Conservation (phyloP, 345 rosid species). For the Citrus trifoliata region DNA sequence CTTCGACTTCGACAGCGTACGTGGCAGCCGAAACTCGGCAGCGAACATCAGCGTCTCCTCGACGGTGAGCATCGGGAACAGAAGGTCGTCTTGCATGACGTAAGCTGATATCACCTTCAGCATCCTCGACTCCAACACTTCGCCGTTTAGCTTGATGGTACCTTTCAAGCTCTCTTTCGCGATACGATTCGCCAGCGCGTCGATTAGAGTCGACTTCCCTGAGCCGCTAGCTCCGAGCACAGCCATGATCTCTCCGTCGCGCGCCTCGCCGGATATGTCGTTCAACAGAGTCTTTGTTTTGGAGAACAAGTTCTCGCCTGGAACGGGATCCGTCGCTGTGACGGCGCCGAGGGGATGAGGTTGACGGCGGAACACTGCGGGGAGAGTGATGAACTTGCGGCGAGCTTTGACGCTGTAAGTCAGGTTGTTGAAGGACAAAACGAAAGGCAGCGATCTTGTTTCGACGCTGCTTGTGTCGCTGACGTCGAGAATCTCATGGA, state of each 20-base stretch:
- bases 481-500: slow-evolving; percentile 46
- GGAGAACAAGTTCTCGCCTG: slow-evolving; percentile 36
- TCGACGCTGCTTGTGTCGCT: slow-evolving; percentile 24
- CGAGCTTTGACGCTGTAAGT: slow-evolving; percentile 67
- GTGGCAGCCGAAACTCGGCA: slow-evolving; percentile 84
- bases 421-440: slow-evolving; percentile 69
- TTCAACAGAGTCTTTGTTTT: slow-evolving; percentile 67
- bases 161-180: slow-evolving; percentile 83
- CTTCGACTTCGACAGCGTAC: slow-evolving; percentile 67
- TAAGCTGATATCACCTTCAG: slow-evolving; percentile 86
- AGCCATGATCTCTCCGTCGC: slow-evolving; percentile 84
- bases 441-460: slow-evolving; percentile 54
- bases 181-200: slow-evolving; percentile 80
- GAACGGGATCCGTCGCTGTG: slow-evolving; percentile 32
- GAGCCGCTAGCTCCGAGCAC: slow-evolving; percentile 97
- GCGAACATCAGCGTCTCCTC: slow-evolving; percentile 89
- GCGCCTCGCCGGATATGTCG: slow-evolving; percentile 77
- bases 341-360: slow-evolving; percentile 14
- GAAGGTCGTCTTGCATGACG: slow-evolving; percentile 91
- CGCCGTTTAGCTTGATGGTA: slow-evolving; percentile 60
- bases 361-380: slow-evolving; percentile 24
- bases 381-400: slow-evolving; percentile 38
- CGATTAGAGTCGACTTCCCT: slow-evolving; percentile 82
- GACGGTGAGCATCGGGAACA: slow-evolving; percentile 87
- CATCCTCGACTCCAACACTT: slow-evolving; percentile 65